phyloP scores from a whole-genome alignment of 495 filamentous ascomycete genomes.

The Neurospora sp. region DNA sequence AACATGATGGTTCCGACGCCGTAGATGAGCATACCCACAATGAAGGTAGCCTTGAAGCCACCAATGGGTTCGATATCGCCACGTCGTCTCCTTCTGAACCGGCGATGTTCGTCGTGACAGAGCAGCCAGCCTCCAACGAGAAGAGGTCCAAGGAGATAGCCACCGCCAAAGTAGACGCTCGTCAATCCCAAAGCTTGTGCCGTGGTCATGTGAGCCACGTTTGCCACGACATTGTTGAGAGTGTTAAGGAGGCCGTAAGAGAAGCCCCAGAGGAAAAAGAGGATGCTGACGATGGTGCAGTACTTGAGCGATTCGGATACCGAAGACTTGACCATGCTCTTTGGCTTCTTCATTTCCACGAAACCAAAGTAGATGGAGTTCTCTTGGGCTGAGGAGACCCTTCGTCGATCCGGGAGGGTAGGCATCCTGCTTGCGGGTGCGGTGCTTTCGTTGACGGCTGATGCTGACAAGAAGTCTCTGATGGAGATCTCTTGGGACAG shows the following conservation, averaged over 20 bases:
- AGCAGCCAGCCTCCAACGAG: conserved; percentile 58
- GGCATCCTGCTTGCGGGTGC: background rate
- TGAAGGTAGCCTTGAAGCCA: conserved; percentile 53
- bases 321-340: conserved; percentile 59
- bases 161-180: conserved; percentile 35
- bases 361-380: conserved; percentile 59
- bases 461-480: background rate
- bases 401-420: background rate
- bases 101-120: conserved; percentile 42
- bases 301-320: conserved; percentile 39
- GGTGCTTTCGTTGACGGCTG: background rate
- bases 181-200: conserved; percentile 29
- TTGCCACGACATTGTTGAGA: conserved; percentile 50
- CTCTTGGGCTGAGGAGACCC: background rate
- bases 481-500: conserved; percentile 2
- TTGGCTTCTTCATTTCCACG: conserved; percentile 66
- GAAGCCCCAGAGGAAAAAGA: conserved; percentile 86
- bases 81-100: conserved; percentile 8
- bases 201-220: conserved; percentile 25
- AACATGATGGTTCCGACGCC: conserved; percentile 53
- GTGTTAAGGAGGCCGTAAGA: conserved; percentile 63
- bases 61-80: conserved; percentile 15
- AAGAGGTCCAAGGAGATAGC: conserved; percentile 56
- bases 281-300: conserved; percentile 55
- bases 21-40: conserved; percentile 49